Evolutionary conservation across 495 filamentous ascomycete genomes (phyloP), one percentile per base, ranked within the genome.

Genomic region (Penicillium daleae): DNA sequence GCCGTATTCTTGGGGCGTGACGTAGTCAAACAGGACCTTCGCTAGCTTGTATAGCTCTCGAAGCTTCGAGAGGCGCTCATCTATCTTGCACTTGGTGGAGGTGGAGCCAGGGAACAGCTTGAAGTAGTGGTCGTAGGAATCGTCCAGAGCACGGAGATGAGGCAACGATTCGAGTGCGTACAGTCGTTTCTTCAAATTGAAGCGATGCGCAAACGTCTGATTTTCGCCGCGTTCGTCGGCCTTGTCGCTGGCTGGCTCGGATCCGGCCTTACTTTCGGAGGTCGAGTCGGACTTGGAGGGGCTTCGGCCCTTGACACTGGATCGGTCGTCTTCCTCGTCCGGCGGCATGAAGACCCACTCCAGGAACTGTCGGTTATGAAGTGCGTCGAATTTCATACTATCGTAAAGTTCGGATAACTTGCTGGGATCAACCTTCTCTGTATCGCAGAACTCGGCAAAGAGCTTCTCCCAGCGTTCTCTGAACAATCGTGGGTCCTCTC

Each of bases 401-500:
- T 99, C 95, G 71, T 98, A 98, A 2, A 99, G 80, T 77, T 99
- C 95, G 8, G 92, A 97, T 37, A 99, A 92, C 79, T 98, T 98
- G 80, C 92, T 96, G 0, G 95, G 95, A 72, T 99, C 95, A 10
- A 98, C 91, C 78, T 98, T 99, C 64, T 99, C 95, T 5, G 89
- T 89, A 72, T 99, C 95, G 63, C 91, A 93, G 66, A 98, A 99
- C 77, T 99, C 95, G 35, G 85, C 86, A 74, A 99, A 99, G 9
- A 99, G 86, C 80, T 99, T 99, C 78, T 99, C 95, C 95, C 95
- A 99, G 59, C 95, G 86, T 71, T 99, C 95, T 66, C 88, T 91
- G 82, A 99, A 99, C 24, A 99, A 83, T 63, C 92, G 91, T 0
- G 95, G 87, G 72, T 97, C 94, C 76, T 99, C 95, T 35, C 92